Percentiles rank a stretch among this genome's conserved stretches.
phyloP scores from a whole-genome alignment of 2,329 filamentous ascomycete genomes.

The Raffaelea arxii region DNA sequence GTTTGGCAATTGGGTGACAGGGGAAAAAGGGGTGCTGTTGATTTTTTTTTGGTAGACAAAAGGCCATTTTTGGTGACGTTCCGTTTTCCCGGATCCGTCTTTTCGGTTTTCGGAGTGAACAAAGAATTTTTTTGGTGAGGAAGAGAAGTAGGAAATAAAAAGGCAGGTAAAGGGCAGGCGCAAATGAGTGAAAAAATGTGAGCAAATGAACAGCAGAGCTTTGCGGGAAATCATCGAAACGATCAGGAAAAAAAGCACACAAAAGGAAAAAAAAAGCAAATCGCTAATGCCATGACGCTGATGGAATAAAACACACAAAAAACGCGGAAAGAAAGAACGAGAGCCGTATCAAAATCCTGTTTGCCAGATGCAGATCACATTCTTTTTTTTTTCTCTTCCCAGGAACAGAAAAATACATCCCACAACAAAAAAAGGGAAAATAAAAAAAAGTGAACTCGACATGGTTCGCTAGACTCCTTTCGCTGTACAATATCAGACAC shows the following conservation, averaged over 20 bases:
- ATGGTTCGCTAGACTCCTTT: conserved; percentile 5
- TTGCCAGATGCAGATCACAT: conserved; percentile 35
- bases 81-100: not conserved
- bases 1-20: not conserved
- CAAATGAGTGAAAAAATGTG: not conserved
- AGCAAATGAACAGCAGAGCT: not conserved
- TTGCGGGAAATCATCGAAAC: not conserved
- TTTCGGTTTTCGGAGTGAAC: conserved; percentile 3
- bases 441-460: conserved; percentile 10
- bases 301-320: conserved; percentile 15
- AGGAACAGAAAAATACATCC: conserved; percentile 26
- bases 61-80: conserved; percentile 2
- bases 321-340: conserved; percentile 21
- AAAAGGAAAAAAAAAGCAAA: conserved; percentile 25
- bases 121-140: not conserved
- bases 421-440: conserved; percentile 3
- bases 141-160: not conserved
- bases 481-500: conserved; percentile 1
- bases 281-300: conserved; percentile 39
- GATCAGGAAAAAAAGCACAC: conserved; percentile 7
- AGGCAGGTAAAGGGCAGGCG: not conserved
- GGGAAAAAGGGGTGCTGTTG: too few relatives aligned
- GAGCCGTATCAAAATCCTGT: conserved; percentile 20
- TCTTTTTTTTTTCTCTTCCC: conserved; percentile 19
- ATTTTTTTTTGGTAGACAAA: conserved; percentile 7